These are phyloP conservation scores for Yamagishiella unicocca DNA, from an alignment of 139 green algal species.

Conservation along the genomic window DNA sequence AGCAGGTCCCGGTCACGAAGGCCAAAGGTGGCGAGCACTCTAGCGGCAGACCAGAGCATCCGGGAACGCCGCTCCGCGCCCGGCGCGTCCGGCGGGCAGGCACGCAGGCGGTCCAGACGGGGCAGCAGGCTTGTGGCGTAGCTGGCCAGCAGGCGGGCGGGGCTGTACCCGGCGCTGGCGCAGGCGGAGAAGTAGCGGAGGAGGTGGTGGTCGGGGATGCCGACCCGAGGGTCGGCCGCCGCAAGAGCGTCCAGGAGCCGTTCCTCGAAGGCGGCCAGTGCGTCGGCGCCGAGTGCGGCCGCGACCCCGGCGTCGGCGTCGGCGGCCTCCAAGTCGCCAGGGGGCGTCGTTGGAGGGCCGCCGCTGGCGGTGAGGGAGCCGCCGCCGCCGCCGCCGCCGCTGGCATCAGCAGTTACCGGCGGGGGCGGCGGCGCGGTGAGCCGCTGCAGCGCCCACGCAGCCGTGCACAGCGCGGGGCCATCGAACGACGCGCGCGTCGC, in stretches of 20 bases:
- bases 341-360: too few species aligned
- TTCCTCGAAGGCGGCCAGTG: conserved; percentile 2
- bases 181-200: conserved; percentile 24
- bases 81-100: background rate
- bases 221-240: background rate
- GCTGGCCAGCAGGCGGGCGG: background rate
- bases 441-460: conserved; percentile 15
- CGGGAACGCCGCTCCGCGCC: background rate
- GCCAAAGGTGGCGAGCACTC: background rate
- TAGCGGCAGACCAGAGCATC: conserved; percentile 2
- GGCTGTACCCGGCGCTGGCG: background rate
- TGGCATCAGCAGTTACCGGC: background rate
- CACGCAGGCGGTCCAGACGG: background rate
- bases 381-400: background rate
- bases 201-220: conserved; percentile 13
- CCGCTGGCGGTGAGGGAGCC: too few species aligned
- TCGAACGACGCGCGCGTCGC: background rate
- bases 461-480: background rate
- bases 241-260: background rate
- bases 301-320: background rate
- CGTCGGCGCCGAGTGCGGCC: background rate
- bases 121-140: background rate
- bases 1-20: background rate
- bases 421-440: background rate
- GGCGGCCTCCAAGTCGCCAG: background rate